These are phyloP conservation scores for Botrytis paeoniae DNA, from an alignment of 2,329 filamentous ascomycete genomes.

Conservation along the genomic window DNA sequence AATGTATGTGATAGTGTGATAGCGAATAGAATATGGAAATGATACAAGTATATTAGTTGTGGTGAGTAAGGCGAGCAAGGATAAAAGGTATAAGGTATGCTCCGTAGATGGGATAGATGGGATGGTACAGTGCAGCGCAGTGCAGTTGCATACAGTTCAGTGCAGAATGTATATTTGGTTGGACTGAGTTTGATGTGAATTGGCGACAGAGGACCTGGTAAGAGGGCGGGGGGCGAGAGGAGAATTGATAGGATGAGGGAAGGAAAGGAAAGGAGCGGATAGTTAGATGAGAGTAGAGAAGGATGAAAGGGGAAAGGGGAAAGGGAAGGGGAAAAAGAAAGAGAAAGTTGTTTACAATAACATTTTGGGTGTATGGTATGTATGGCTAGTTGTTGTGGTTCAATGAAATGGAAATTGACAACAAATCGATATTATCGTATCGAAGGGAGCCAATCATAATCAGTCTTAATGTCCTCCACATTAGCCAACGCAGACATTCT, in stretches of 20 bases:
- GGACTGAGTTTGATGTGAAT: background rate
- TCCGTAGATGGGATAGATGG: background rate
- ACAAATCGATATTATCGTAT: slow-evolving; percentile 8
- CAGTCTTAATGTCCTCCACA: background rate
- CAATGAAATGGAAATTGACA: slow-evolving; percentile 7
- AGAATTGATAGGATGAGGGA: slow-evolving; percentile 1
- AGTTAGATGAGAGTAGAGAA: background rate
- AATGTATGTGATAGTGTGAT: background rate
- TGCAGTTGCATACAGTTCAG: background rate
- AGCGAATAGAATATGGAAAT: background rate
- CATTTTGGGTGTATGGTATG: background rate
- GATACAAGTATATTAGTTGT: background rate
- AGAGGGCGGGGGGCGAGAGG: background rate
- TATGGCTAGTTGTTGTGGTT: background rate
- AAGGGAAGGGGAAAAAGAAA: background rate
- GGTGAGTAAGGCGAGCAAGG: background rate
- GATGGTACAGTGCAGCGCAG: background rate
- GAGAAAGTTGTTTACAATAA: background rate
- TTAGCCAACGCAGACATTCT: slow-evolving; percentile 11
- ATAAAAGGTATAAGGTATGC: background rate
- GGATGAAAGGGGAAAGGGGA: background rate
- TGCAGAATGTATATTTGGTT: background rate
- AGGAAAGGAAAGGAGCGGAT: background rate
- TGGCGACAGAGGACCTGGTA: too few relatives aligned
- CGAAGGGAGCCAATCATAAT: slow-evolving; percentile 1